phyloP scores from a whole-genome alignment of 306 rosid genomes.

The Vachellia collinsii region DNA sequence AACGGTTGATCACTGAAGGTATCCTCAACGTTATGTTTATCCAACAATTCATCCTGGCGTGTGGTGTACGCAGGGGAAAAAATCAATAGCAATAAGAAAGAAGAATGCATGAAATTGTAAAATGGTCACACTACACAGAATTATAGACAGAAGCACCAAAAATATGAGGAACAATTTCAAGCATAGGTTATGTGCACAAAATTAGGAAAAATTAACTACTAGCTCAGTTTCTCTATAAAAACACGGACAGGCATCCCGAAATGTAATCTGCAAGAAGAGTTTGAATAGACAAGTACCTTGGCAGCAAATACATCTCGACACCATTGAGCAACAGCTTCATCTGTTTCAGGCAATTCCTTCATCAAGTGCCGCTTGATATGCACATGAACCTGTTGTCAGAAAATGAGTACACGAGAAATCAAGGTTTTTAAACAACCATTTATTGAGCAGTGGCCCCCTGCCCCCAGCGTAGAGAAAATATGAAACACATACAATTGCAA shows the following conservation, averaged over 20 bases:
- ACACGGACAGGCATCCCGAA: neutral
- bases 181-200: neutral
- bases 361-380: conserved; percentile 84
- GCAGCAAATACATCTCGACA: conserved; percentile 84
- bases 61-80: conserved; percentile 12
- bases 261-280: neutral
- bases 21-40: conserved; percentile 73
- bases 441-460: neutral
- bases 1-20: conserved; percentile 66
- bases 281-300: conserved; percentile 55
- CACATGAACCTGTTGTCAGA: conserved; percentile 70
- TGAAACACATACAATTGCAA: neutral
- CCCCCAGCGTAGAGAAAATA: neutral
- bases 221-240: neutral
- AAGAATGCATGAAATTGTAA: conserved; percentile 16
- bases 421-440: neutral
- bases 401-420: neutral
- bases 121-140: neutral
- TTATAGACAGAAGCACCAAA: conserved; percentile 8
- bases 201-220: conserved; percentile 11
- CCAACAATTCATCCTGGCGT: conserved; percentile 79
- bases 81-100: neutral
- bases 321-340: conserved; percentile 94
- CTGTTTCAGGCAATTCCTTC: conserved; percentile 84
- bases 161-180: neutral